Conservation (phyloP, 768 basidiomycete genomes). For the Lentinula sp. region DNA sequence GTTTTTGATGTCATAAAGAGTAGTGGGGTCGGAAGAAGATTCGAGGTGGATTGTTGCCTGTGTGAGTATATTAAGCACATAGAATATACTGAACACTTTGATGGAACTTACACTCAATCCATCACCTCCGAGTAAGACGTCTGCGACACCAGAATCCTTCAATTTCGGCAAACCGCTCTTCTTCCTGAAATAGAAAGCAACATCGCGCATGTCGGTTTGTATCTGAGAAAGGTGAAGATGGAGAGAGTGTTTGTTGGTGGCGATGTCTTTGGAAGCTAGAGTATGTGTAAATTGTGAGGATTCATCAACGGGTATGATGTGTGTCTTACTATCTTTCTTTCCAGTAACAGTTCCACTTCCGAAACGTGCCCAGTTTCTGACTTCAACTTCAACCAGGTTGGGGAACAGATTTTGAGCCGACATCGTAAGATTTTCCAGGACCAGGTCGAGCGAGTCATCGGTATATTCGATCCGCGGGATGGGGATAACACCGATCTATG, state of each 20-base stretch:
- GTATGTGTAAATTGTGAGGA: constrained; percentile 3
- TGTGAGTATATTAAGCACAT: too few species aligned
- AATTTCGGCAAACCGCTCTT: constrained; percentile 81
- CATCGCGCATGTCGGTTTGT: constrained; percentile 91
- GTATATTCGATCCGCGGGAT: constrained; percentile 95
- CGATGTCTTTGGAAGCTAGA: constrained; percentile 14
- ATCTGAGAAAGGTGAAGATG: constrained; percentile 76
- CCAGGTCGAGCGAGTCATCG: constrained; percentile 79
- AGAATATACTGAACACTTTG: neutral
- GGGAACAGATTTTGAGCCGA: constrained; percentile 89
- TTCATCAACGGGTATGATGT: neutral
- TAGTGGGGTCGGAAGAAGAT: constrained; percentile 55
- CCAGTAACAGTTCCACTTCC: constrained; percentile 2
- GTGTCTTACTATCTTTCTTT: neutral
- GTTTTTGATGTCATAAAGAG: constrained; percentile 67
- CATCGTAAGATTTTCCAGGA: constrained; percentile 89
- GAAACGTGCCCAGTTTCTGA: constrained; percentile 80
- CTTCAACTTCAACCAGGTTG: constrained; percentile 65
- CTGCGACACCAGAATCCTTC: constrained; percentile 78
- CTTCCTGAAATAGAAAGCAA: constrained; percentile 86
- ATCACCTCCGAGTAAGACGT: constrained; percentile 77
- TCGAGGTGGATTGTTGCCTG: constrained; percentile 56
- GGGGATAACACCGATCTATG: constrained; percentile 70
- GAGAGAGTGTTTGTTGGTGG: constrained; percentile 58
- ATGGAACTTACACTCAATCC: constrained; percentile 55